Conservation (phyloP, 2,329 filamentous ascomycete genomes). For the Talaromyces sp. region DNA sequence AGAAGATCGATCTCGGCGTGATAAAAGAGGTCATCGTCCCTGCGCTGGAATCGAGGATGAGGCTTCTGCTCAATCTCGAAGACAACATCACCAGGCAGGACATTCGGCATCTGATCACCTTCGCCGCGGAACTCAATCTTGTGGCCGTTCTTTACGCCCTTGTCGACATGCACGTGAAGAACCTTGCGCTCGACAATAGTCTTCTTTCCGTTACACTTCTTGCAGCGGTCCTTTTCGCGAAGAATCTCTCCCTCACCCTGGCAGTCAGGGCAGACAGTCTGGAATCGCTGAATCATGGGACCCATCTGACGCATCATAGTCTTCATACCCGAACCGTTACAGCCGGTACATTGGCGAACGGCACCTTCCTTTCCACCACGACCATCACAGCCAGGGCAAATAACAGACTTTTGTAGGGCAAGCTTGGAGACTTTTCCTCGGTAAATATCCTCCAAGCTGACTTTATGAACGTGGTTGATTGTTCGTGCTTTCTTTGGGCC, state of each 20-base stretch:
- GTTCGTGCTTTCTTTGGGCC: constrained; percentile 90
- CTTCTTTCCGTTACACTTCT: constrained; percentile 95
- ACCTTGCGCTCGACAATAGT: constrained; percentile 97
- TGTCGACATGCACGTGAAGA: constrained; percentile 95
- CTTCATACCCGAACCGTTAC: constrained; percentile 96
- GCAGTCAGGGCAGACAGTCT: constrained; percentile 97
- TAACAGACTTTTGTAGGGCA: constrained; percentile 93
- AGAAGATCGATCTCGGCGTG: constrained; percentile 93
- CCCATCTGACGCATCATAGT: constrained; percentile 99
- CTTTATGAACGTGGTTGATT: constrained; percentile 98
- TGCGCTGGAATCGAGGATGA: constrained; percentile 90
- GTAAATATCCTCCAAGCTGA: constrained; percentile 96
- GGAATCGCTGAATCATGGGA: constrained; percentile 99
- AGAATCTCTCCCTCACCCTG: constrained; percentile 96
- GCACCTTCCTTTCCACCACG: constrained; percentile 95
- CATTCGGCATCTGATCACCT: constrained; percentile 90
- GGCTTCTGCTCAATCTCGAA: constrained; percentile 99
- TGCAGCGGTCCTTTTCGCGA: constrained; percentile 96
- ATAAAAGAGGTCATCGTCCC: constrained; percentile 94
- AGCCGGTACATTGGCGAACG: constrained; percentile 88
- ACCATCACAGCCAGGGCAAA: constrained; percentile 91
- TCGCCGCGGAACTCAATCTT: constrained; percentile 97
- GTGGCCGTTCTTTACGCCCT: constrained; percentile 86
- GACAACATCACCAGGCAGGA: constrained; percentile 90
- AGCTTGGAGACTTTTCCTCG: constrained; percentile 96